Conservation (phyloP, 2,329 filamentous ascomycete species). For the Paraphaeosphaeria sporulosa region DNA sequence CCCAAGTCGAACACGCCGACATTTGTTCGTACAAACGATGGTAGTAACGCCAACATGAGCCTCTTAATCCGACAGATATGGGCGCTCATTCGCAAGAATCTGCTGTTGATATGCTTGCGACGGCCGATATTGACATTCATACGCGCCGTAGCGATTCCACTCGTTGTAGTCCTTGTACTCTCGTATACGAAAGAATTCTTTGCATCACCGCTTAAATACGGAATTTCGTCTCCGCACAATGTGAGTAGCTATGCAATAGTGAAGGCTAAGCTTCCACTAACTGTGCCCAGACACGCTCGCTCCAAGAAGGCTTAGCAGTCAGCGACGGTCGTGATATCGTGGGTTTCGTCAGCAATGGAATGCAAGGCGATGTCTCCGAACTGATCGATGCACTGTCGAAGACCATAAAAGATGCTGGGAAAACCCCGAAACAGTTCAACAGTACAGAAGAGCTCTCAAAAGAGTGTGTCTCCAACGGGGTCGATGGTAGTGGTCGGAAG, state of each 20-base stretch:
- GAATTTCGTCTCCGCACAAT: conserved; percentile 28
- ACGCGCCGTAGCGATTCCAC: conserved; percentile 33
- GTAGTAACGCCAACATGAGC: conserved; percentile 19
- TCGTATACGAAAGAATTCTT: conserved; percentile 36
- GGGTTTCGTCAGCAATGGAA: conserved; percentile 35
- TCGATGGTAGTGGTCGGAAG: conserved; percentile 14
- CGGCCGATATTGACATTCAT: conserved; percentile 31
- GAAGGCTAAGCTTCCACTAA: conserved; percentile 5
- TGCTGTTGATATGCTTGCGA: conserved; percentile 31
- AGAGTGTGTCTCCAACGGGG: conserved; percentile 22
- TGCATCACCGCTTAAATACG: conserved; percentile 27
- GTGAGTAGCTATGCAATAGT: conserved; percentile 20
- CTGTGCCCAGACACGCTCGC: conserved; percentile 25
- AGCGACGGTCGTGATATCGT: conserved; percentile 26
- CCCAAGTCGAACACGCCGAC: neutral
- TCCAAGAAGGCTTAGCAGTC: conserved; percentile 26
- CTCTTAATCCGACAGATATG: conserved; percentile 31
- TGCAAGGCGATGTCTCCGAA: conserved; percentile 27
- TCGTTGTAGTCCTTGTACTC: conserved; percentile 30
- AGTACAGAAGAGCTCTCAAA: conserved; percentile 20
- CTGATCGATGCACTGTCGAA: conserved; percentile 31
- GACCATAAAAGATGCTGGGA: conserved; percentile 27
- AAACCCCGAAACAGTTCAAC: conserved; percentile 22
- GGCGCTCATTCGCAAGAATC: conserved; percentile 37
- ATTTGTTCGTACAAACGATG: neutral